Percentiles rank a stretch among this genome's conserved stretches.
These are phyloP conservation scores for Suillus plorans DNA, from an alignment of 768 basidiomycete genomes.

Conservation along the genomic window DNA sequence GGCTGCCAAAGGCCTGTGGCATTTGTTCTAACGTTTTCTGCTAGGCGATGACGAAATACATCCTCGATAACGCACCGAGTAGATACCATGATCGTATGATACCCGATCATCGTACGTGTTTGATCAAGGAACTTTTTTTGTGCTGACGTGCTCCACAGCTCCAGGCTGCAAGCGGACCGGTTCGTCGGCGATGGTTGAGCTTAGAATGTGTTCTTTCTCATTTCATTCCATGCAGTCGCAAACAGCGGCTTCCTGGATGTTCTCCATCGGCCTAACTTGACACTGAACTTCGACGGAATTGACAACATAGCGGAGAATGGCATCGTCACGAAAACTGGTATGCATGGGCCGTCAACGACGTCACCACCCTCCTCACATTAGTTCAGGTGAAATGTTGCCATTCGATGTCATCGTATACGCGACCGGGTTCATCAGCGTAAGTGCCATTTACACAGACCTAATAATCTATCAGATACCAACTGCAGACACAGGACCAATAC, in stretches of 20 bases:
- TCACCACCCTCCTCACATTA: background rate
- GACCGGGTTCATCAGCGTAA: conserved; percentile 34
- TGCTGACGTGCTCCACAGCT: conserved; percentile 30
- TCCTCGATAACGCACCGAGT: conserved; percentile 47
- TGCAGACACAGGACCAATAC: conserved; percentile 18
- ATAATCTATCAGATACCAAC: background rate
- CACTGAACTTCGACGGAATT: conserved; percentile 26
- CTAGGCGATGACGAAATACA: conserved; percentile 45
- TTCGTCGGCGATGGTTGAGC: conserved; percentile 1
- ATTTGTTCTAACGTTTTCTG: background rate
- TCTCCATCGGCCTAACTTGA: conserved; percentile 22
- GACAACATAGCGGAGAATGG: conserved; percentile 18
- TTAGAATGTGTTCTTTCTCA: background rate
- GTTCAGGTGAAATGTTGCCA: conserved; percentile 22
- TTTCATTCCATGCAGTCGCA: conserved; percentile 18
- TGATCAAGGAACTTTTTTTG: background rate
- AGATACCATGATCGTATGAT: conserved; percentile 46
- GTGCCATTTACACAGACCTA: background rate
- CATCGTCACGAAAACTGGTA: conserved; percentile 26
- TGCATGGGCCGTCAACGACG: background rate
- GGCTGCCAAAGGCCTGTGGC: background rate
- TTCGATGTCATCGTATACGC: conserved; percentile 35
- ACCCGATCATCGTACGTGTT: conserved; percentile 49
- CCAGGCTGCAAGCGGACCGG: conserved; percentile 59
- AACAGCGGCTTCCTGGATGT: conserved; percentile 27